A percentile compares a stretch with the other conserved stretches of the same genome.
Evolutionary conservation across 202 grass and related monocot species (phyloP).

Genomic region (Carex sylvatica): DNA sequence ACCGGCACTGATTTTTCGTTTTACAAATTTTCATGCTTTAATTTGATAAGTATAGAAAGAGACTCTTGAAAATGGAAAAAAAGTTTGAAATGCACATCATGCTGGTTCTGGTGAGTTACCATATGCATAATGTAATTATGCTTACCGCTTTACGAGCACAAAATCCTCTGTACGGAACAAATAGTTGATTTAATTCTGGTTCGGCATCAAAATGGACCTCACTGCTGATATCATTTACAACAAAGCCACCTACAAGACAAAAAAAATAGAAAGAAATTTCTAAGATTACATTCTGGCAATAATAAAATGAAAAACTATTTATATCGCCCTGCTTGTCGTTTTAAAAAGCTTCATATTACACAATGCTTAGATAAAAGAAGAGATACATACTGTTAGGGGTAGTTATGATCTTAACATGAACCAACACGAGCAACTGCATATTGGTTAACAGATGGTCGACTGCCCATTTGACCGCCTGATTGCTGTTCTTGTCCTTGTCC

Average conservation of each 20-base stretch:
- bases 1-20: conserved; percentile 9
- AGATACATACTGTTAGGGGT: conserved; percentile 37
- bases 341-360: neutral
- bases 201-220: conserved; percentile 46
- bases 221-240: conserved; percentile 42
- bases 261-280: neutral
- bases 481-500: conserved; percentile 82
- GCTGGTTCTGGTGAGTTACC: conserved; percentile 12
- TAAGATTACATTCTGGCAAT: neutral
- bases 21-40: neutral
- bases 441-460: conserved; percentile 60
- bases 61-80: neutral
- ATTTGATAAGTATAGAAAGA: neutral
- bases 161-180: conserved; percentile 71
- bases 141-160: conserved; percentile 90
- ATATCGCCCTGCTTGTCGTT: neutral
- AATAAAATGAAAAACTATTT: neutral
- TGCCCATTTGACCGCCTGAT: conserved; percentile 74
- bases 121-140: neutral
- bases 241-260: conserved; percentile 20
- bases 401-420: conserved; percentile 56
- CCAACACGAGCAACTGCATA: conserved; percentile 41
- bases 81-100: neutral
- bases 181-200: conserved; percentile 57
- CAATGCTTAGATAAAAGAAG: neutral